phyloP scores from a whole-genome alignment of 2,329 filamentous ascomycete species.

The Sclerotinia glacialis region DNA sequence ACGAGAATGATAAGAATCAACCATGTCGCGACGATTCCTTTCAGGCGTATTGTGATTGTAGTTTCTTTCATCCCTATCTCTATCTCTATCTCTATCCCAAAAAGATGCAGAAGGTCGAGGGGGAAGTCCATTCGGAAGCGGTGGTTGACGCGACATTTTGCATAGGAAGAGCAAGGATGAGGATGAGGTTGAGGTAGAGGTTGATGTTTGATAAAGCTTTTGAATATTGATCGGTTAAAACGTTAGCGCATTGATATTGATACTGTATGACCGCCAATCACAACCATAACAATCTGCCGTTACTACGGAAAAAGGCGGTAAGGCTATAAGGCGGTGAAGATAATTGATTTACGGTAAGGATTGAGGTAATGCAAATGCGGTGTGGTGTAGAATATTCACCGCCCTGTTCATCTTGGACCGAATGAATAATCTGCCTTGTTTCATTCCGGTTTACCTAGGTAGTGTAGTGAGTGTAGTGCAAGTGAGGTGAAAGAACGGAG shows the following conservation, averaged over 20 bases:
- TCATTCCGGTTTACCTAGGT: too few species aligned
- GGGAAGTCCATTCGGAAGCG: slow-evolving; percentile 34
- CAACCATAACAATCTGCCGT: not conserved
- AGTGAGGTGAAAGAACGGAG: too few species aligned
- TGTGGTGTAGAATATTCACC: too few species aligned
- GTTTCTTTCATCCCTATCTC: slow-evolving; percentile 8
- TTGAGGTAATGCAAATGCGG: too few species aligned
- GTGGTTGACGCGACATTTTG: slow-evolving; percentile 36
- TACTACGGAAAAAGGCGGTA: too few species aligned
- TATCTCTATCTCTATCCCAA: not conserved
- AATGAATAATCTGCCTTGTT: too few species aligned
- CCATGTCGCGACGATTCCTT: not conserved
- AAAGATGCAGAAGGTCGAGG: slow-evolving; percentile 24
- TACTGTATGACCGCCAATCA: not conserved
- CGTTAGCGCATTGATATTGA: not conserved
- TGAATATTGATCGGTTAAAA: not conserved
- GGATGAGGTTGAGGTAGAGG: not conserved
- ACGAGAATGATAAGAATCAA: slow-evolving; percentile 31
- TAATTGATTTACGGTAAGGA: not conserved
- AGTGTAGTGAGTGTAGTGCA: too few species aligned
- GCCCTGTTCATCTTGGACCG: too few species aligned
- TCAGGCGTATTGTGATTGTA: slow-evolving; percentile 10
- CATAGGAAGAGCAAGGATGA: not conserved
- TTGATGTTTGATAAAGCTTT: not conserved
- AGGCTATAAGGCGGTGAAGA: not conserved